Evolutionary conservation across 2,329 filamentous ascomycete species (phyloP).

Genomic region (Neoscytalidium dimidiatum): DNA sequence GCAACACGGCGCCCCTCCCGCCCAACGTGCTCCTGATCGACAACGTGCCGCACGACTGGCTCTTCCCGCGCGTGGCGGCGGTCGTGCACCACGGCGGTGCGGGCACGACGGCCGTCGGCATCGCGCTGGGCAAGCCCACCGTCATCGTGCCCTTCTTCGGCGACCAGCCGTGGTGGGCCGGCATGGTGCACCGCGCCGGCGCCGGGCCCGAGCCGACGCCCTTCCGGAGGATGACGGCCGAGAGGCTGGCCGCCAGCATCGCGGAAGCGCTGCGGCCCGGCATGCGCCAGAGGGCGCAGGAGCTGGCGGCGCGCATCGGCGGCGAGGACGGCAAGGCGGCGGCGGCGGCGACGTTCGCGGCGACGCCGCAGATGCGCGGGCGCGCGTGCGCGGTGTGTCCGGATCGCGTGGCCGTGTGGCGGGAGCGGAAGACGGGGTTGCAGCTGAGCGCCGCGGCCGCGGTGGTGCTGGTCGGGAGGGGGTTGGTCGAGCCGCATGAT

Average conservation of each 20-base stretch:
- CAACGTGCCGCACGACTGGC: constrained; percentile 76
- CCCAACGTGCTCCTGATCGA: constrained; percentile 72
- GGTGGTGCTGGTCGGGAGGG: background rate
- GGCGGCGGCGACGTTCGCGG: background rate
- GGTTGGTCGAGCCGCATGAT: background rate
- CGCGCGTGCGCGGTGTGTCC: background rate
- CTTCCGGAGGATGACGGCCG: constrained; percentile 65
- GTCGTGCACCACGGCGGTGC: constrained; percentile 56
- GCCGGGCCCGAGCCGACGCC: constrained; percentile 65
- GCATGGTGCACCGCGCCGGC: constrained; percentile 64
- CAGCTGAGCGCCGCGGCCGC: background rate
- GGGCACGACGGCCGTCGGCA: constrained; percentile 72
- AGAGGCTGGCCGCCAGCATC: constrained; percentile 69
- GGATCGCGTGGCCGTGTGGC: background rate
- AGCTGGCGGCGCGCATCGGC: background rate
- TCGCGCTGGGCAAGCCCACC: constrained; percentile 71
- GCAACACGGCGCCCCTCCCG: too few relatives aligned
- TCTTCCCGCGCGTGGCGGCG: constrained; percentile 50
- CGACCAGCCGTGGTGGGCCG: constrained; percentile 77
- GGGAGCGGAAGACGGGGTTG: background rate
- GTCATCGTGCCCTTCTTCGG: constrained; percentile 81
- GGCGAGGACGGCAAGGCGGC: background rate
- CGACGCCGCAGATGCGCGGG: background rate
- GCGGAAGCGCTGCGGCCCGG: constrained; percentile 25
- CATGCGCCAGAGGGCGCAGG: background rate